These are phyloP conservation scores for Suhomyces pyralidae DNA, from an alignment of 805 yeast species.

Conservation along the genomic window DNA sequence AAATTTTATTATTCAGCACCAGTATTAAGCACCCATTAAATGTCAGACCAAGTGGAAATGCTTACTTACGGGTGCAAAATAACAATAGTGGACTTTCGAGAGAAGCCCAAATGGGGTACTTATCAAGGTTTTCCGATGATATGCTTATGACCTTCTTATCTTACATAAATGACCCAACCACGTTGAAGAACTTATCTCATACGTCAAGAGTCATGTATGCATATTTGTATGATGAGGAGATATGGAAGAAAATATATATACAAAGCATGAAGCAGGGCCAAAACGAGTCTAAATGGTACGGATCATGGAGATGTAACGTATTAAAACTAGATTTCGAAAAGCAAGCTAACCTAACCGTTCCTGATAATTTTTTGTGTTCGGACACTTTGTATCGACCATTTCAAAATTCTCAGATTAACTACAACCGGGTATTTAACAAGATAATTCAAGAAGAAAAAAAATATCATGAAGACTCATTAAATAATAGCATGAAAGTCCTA, in stretches of 20 bases:
- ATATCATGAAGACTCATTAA: conserved; percentile 22
- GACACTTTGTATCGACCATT: conserved; percentile 81
- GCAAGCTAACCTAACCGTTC: conserved; percentile 48
- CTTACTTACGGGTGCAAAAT: conserved; percentile 33
- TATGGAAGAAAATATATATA: conserved; percentile 67
- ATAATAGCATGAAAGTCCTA: conserved; percentile 10
- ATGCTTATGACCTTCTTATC: conserved; percentile 52
- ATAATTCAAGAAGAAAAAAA: conserved; percentile 46
- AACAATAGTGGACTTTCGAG: conserved; percentile 13
- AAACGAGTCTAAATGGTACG: conserved; percentile 52
- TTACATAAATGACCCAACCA: conserved; percentile 44
- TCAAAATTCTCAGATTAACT: conserved; percentile 73
- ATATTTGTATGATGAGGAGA: conserved; percentile 68
- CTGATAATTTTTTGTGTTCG: conserved; percentile 57
- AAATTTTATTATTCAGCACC: conserved; percentile 19
- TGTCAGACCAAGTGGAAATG: conserved; percentile 74
- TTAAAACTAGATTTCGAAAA: conserved; percentile 31
- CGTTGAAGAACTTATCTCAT: conserved; percentile 52
- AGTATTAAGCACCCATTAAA: conserved; percentile 64
- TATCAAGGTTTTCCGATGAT: conserved; percentile 60
- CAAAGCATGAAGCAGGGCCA: conserved; percentile 10
- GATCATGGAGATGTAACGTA: conserved; percentile 75
- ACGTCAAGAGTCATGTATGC: conserved; percentile 71
- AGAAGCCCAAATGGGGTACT: conserved; percentile 48
- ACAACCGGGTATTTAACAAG: conserved; percentile 45